These are phyloP conservation scores for Talaromyces sp. DNA, from an alignment of 2,329 filamentous ascomycete genomes.

Conservation along the genomic window DNA sequence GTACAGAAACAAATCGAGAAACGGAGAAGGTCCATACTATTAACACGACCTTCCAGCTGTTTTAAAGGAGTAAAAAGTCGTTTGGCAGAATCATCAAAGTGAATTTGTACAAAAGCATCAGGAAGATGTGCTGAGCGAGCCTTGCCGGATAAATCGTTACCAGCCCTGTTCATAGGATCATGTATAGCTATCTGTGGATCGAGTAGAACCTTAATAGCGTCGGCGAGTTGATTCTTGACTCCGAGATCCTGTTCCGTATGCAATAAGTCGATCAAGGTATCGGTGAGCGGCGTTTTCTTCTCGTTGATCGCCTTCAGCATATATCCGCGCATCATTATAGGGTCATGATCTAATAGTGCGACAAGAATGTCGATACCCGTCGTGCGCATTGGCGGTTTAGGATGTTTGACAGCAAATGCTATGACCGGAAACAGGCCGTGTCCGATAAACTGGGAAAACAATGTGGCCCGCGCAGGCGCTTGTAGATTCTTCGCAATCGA, in stretches of 20 bases:
- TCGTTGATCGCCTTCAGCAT: slow-evolving; percentile 91
- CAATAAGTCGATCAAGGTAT: slow-evolving; percentile 87
- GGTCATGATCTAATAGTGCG: slow-evolving; percentile 92
- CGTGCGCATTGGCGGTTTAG: slow-evolving; percentile 78
- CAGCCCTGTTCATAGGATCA: slow-evolving; percentile 58
- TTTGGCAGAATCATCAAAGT: slow-evolving; percentile 83
- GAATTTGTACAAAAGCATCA: slow-evolving; percentile 78
- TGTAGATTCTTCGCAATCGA: slow-evolving; percentile 92
- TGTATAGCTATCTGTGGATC: slow-evolving; percentile 65
- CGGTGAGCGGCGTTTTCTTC: slow-evolving; percentile 78
- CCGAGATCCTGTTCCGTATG: slow-evolving; percentile 89
- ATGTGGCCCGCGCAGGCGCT: slow-evolving; percentile 69
- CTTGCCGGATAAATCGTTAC: slow-evolving; percentile 66
- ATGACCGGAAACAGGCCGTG: slow-evolving; percentile 87
- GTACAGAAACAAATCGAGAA: background rate
- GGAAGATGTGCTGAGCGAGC: slow-evolving; percentile 66
- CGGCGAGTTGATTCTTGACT: slow-evolving; percentile 91
- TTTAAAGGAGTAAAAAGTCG: slow-evolving; percentile 84
- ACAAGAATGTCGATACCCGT: slow-evolving; percentile 92
- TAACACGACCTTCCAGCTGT: slow-evolving; percentile 65
- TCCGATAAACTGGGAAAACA: slow-evolving; percentile 86
- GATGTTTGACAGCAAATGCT: slow-evolving; percentile 82
- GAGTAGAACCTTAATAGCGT: slow-evolving; percentile 89
- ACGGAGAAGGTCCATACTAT: slow-evolving; percentile 36
- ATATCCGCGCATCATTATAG: slow-evolving; percentile 86